These are phyloP conservation scores for Silene latifolia DNA, from an alignment of 148 eudicot genomes.

Conservation along the genomic window DNA sequence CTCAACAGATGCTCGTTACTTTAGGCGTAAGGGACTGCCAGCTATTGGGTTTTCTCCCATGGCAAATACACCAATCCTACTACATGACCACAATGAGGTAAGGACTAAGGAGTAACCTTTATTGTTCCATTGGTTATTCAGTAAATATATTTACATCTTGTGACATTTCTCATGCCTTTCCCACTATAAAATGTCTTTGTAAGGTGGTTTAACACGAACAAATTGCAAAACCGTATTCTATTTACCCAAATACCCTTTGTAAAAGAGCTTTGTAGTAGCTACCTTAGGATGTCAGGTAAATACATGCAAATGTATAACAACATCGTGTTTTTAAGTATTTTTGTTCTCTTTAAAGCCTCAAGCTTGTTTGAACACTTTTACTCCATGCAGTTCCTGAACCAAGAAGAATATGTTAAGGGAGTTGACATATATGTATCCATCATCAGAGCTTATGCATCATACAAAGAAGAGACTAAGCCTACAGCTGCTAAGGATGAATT, in stretches of 20 bases:
- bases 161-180: too few species aligned
- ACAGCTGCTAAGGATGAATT: slow-evolving; percentile 15
- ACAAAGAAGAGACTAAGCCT: neutral
- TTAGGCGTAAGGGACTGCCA: slow-evolving; percentile 66
- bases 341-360: neutral
- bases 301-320: neutral
- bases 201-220: neutral
- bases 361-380: neutral
- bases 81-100: slow-evolving; percentile 98
- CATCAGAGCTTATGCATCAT: slow-evolving; percentile 23
- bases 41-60: slow-evolving; percentile 97
- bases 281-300: neutral
- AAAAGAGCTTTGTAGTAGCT: neutral
- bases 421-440: slow-evolving; percentile 16
- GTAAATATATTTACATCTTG: neutral
- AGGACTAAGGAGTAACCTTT: neutral
- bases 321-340: too few species aligned
- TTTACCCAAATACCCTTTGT: neutral
- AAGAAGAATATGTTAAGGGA: slow-evolving; percentile 25
- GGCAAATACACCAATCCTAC: slow-evolving; percentile 90
- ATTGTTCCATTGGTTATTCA: neutral
- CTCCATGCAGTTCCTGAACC: slow-evolving; percentile 24
- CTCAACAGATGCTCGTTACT: slow-evolving; percentile 89
- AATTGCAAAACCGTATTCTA: neutral
- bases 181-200: neutral